Base-by-base conservation (phyloP, 2,329 filamentous ascomycete genomes). In the Boeremia lycopersici region DNA sequence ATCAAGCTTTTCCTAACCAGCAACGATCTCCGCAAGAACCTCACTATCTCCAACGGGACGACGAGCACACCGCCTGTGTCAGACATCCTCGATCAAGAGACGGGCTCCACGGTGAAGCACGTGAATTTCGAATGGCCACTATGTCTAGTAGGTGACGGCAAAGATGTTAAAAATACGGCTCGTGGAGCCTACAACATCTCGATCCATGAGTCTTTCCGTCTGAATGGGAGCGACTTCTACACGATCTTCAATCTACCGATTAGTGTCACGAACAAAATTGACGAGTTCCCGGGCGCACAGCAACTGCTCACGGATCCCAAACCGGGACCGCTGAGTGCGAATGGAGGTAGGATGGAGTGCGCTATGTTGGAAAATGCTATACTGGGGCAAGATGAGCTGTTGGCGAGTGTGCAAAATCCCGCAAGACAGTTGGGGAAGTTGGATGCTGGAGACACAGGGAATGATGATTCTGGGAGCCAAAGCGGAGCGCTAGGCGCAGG, bases 201-300 rank as follows among this genome's bases (percentile, higher is more conserved):
- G 6, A 88, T 90, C 63, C 86, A 87, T 50, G 87, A 90, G 65
- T 86, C 82, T 64, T 90, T 89, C 70, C 81, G 85, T 11, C 78
- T 89, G 50, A 89, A 90, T 67, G 81, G 79, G 11, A 79, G 80
- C 1, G 79, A 88, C 41, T 81, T 84, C 63, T 90, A 90, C 71
- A 89, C 87, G 8, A 83, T 90, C 48, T 89, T 89, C 63, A 86
- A 90, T 61, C 75, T 90, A 11, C 88, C 88, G 15, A 87, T 90
- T 61, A 80, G 81, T 3, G 82, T 90, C 33, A 88, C 86, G 6
- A 90, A 90, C 70, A 78, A 76, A 34, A 89, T 90, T 59, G 52
- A 61, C 0, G 55, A 72, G 36, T 74, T 74, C 43, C 72, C 72
- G 0, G 61, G 69, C 15, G 70, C 71, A 4, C 60, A 54, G 3